Evolutionary conservation across 75 land plant genomes (phyloP).

Genomic region (Azolla pinnata): DNA sequence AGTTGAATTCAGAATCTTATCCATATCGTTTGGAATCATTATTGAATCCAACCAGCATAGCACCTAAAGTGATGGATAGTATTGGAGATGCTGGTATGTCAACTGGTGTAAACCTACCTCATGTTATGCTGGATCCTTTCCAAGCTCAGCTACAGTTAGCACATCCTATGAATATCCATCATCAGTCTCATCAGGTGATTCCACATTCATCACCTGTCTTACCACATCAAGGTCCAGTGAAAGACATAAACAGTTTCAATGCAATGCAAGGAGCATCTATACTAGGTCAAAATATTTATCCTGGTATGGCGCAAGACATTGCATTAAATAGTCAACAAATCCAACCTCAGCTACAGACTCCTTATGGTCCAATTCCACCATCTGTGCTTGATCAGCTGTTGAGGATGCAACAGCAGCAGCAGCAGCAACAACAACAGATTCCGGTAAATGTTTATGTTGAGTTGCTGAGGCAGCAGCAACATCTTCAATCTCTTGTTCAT

Average conservation of each 20-base stretch:
- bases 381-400: constrained; percentile 53
- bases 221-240: constrained; percentile 22
- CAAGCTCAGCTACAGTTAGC: constrained; percentile 4
- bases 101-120: not conserved
- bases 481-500: constrained; percentile 11
- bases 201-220: not conserved
- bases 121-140: constrained; percentile 1
- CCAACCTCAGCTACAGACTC: constrained; percentile 37
- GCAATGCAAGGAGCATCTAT: constrained; percentile 25
- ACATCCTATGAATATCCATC: not conserved
- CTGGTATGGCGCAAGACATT: constrained; percentile 54
- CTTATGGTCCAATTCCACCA: constrained; percentile 41
- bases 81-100: not conserved
- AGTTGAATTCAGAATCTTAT: not conserved
- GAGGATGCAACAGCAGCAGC: constrained; percentile 50
- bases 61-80: not conserved
- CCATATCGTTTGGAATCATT: not conserved
- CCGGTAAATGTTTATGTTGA: not conserved
- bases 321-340: too few species aligned
- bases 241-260: constrained; percentile 23
- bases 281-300: constrained; percentile 23
- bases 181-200: not conserved
- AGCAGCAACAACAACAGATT: constrained; percentile 37
- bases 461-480: constrained; percentile 7
- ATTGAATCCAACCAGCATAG: not conserved